phyloP scores from a whole-genome alignment of 2,329 filamentous ascomycete genomes.

The Pestalotiopsis sp. region DNA sequence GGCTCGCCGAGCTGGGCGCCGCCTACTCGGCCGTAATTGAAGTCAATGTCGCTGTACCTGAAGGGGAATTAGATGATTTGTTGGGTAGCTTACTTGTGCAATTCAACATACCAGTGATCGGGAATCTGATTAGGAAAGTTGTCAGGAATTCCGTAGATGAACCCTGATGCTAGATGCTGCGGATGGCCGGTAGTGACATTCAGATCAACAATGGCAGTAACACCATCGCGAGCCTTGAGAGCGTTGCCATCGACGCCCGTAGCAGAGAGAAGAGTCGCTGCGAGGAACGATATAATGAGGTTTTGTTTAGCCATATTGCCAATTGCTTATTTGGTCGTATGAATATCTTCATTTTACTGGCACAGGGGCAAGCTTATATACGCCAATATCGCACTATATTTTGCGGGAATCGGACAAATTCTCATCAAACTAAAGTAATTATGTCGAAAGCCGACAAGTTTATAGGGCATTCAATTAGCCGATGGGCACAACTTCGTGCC shows the following conservation, averaged over 20 bases:
- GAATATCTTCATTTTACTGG: background rate
- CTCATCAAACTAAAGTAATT: background rate
- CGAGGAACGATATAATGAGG: background rate
- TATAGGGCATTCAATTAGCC: background rate
- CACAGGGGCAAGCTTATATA: background rate
- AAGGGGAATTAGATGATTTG: background rate
- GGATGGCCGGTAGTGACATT: conserved; percentile 17
- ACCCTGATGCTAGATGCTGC: conserved; percentile 24
- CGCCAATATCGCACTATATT: background rate
- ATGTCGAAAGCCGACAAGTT: background rate
- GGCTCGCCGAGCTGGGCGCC: conserved; percentile 20
- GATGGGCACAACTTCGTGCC: background rate
- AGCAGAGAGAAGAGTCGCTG: background rate
- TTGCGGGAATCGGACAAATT: background rate
- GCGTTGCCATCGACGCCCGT: background rate
- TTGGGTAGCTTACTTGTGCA: too few species aligned
- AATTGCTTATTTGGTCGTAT: background rate
- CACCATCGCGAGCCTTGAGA: background rate
- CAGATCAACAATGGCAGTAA: conserved; percentile 23
- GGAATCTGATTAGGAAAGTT: conserved; percentile 20
- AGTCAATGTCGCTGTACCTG: conserved; percentile 23
- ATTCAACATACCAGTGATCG: conserved; percentile 15
- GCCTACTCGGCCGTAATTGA: conserved; percentile 24
- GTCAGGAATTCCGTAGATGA: conserved; percentile 26
- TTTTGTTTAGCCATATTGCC: background rate